Percentiles rank a stretch among this genome's conserved stretches.
Conservation (phyloP, 1,284 basidiomycete species). For the Apiotrichum montevideense region DNA sequence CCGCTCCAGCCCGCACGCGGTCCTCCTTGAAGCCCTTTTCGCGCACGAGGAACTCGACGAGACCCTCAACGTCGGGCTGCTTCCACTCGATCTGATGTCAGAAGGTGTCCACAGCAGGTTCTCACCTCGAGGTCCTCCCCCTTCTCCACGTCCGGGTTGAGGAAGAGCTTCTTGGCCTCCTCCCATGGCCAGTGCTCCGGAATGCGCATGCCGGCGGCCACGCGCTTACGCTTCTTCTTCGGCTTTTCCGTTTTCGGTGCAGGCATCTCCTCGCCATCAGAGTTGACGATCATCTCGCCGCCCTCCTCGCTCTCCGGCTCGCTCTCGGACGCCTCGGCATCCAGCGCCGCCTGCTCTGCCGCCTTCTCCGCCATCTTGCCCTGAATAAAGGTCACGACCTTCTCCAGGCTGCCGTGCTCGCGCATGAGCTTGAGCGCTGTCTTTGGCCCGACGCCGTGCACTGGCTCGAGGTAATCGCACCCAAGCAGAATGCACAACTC, state of each 20-base stretch:
- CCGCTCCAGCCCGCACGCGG: slow-evolving; percentile 88
- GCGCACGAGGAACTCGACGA: slow-evolving; percentile 87
- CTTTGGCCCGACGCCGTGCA: slow-evolving; percentile 57
- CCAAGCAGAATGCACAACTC: slow-evolving; percentile 95
- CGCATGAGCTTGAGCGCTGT: slow-evolving; percentile 88
- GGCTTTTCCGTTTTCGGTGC: slow-evolving; percentile 23
- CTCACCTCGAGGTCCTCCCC: slow-evolving; percentile 79
- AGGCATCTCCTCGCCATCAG: slow-evolving; percentile 30
- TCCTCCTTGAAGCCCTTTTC: slow-evolving; percentile 99
- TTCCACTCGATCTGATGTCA: slow-evolving; percentile 79
- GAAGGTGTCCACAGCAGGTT: neutral
- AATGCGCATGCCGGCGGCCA: slow-evolving; percentile 63
- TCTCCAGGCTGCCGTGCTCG: slow-evolving; percentile 74
- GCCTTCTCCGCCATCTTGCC: slow-evolving; percentile 60
- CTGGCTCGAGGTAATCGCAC: slow-evolving; percentile 83
- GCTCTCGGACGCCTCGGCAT: slow-evolving; percentile 24
- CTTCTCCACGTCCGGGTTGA: slow-evolving; percentile 79
- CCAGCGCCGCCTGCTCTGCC: slow-evolving; percentile 39
- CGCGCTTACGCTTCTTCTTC: slow-evolving; percentile 47
- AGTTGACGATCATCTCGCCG: slow-evolving; percentile 20
- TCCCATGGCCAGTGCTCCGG: slow-evolving; percentile 97
- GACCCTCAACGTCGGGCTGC: slow-evolving; percentile 83
- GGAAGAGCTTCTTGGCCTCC: slow-evolving; percentile 84
- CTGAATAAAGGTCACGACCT: slow-evolving; percentile 72
- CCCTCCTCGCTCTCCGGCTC: slow-evolving; percentile 41